These are phyloP conservation scores for Cymbopogon flexuosus DNA, from an alignment of 202 grass and related monocot genomes.

Conservation along the genomic window DNA sequence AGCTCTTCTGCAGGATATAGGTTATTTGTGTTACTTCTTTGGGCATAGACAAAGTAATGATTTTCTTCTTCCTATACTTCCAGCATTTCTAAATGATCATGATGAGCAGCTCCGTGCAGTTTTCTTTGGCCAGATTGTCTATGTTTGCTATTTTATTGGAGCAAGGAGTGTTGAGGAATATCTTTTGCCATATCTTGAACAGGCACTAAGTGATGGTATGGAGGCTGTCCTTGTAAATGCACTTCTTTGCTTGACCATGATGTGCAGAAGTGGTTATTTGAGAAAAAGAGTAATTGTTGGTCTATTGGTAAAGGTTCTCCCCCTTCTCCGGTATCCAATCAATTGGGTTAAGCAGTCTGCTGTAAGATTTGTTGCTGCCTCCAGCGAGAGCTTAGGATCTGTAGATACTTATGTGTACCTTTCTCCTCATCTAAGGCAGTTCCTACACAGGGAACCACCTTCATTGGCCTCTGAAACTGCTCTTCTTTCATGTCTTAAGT, in stretches of 20 bases:
- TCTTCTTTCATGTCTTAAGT: constrained; percentile 72
- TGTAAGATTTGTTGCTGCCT: constrained; percentile 72
- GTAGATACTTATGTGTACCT: constrained; percentile 90
- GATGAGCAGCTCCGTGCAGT: constrained; percentile 83
- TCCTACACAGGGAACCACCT: constrained; percentile 74
- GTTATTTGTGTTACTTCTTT: constrained; percentile 89
- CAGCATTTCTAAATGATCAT: constrained; percentile 89
- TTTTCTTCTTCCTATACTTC: constrained; percentile 94
- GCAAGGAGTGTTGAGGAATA: constrained; percentile 94
- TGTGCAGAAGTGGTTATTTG: constrained; percentile 75
- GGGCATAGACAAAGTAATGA: constrained; percentile 92
- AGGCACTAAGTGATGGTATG: constrained; percentile 74
- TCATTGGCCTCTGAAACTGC: constrained; percentile 65
- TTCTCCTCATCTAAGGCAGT: constrained; percentile 64
- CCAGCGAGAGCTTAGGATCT: constrained; percentile 75
- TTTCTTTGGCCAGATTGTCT: constrained; percentile 83
- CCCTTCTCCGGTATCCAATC: constrained; percentile 79
- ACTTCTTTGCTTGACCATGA: constrained; percentile 83
- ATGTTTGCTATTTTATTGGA: constrained; percentile 97
- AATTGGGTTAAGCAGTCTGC: constrained; percentile 87
- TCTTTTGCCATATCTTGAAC: constrained; percentile 94
- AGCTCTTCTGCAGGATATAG: constrained; percentile 88
- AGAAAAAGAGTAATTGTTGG: constrained; percentile 77
- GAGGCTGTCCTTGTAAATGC: constrained; percentile 82
- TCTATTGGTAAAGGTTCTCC: constrained; percentile 69